Conservation (phyloP, 2,329 filamentous ascomycete species). For the Fusarium sp. region DNA sequence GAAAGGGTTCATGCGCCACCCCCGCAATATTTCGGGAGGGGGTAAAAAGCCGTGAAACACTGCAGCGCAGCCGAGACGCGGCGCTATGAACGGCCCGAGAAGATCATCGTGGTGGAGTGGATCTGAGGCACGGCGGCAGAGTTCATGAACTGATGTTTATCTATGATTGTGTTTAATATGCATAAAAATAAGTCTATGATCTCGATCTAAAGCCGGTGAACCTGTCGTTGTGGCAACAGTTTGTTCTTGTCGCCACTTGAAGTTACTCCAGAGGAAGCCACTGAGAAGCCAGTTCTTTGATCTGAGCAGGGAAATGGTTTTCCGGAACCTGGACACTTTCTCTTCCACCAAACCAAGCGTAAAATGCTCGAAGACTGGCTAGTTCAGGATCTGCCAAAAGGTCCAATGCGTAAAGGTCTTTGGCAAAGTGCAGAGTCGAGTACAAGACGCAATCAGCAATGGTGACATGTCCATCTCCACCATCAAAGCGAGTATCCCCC, state of each 20-base stretch:
- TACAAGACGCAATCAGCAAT: constrained; percentile 33
- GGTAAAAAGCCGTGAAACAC: neutral
- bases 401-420: constrained; percentile 17
- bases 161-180: neutral
- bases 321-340: constrained; percentile 12
- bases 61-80: neutral
- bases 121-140: neutral
- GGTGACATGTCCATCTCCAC: neutral
- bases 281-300: constrained; percentile 17
- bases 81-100: neutral
- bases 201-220: no score
- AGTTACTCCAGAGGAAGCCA: constrained; percentile 21
- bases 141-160: neutral
- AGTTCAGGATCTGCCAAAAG: constrained; percentile 6
- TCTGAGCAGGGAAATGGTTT: constrained; percentile 6
- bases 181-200: neutral
- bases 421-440: constrained; percentile 24
- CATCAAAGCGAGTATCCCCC: neutral
- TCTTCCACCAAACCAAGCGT: constrained; percentile 13
- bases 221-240: accelerated
- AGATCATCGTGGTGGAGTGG: neutral
- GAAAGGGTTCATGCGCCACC: neutral
- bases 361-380: constrained; percentile 4
- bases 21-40: neutral
- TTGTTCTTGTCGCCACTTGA: neutral